Conservation (phyloP, 345 rosid genomes). For the Nephelium lappaceum region DNA sequence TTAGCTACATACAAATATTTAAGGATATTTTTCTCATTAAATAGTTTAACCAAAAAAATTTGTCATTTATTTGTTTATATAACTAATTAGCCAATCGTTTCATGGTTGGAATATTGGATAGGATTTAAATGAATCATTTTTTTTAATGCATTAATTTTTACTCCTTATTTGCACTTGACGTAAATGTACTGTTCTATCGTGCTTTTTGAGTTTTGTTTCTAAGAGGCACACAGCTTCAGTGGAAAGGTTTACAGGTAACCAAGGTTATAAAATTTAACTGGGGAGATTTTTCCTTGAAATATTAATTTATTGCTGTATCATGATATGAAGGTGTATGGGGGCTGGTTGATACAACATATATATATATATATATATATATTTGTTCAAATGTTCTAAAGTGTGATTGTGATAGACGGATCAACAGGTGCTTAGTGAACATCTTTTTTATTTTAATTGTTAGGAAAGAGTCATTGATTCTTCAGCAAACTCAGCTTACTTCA, state of each 20-base stretch:
- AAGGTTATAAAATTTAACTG: background rate
- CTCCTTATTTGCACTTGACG: background rate
- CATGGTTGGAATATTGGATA: background rate
- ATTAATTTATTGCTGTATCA: background rate
- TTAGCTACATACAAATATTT: background rate
- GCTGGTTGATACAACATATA: background rate
- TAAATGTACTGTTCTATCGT: background rate
- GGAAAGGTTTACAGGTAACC: conserved; percentile 4
- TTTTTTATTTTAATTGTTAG: conserved; percentile 39
- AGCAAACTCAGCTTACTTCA: conserved; percentile 38
- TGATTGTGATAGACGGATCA: background rate
- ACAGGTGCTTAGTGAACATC: conserved; percentile 25
- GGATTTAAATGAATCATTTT: background rate
- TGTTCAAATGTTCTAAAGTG: background rate
- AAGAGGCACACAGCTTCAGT: background rate
- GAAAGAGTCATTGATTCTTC: conserved; percentile 57
- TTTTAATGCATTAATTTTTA: background rate
- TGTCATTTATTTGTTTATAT: background rate
- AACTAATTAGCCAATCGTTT: background rate
- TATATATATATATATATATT: no score
- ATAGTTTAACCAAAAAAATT: background rate
- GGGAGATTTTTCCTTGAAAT: background rate
- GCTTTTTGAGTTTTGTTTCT: background rate
- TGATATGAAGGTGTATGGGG: background rate
- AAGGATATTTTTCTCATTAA: background rate